A percentile compares a stretch with the other conserved stretches of the same genome.
phyloP scores from a whole-genome alignment of 73 alveolate species.

The Paramecium primaurelia region DNA sequence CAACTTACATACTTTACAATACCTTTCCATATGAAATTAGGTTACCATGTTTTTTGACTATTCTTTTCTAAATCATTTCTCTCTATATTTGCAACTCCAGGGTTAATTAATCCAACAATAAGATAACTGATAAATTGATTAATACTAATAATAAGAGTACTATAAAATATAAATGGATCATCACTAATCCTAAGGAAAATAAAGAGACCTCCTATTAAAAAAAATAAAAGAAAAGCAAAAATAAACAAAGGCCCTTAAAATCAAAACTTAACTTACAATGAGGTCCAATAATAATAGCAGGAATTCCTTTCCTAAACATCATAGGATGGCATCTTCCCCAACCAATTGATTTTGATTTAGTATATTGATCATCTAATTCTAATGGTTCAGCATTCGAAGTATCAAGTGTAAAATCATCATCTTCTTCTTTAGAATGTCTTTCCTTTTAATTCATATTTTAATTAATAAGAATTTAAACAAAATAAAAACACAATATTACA shows the following conservation, averaged over 20 bases:
- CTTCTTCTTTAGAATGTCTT: not conserved
- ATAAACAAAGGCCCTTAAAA: constrained; percentile 53
- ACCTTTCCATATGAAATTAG: not conserved
- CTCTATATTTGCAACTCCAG: constrained; percentile 37
- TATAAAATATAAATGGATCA: not conserved
- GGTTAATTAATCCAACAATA: constrained; percentile 9
- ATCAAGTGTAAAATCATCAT: not conserved
- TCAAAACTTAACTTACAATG: constrained; percentile 53
- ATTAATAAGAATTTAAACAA: not conserved
- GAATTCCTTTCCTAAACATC: constrained; percentile 54
- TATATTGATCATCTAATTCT: not conserved
- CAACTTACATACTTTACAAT: constrained; percentile 62
- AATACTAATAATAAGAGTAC: not conserved
- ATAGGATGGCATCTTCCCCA: constrained; percentile 43
- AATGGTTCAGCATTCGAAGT: not conserved
- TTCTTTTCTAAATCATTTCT: not conserved
- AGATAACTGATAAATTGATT: constrained; percentile 6
- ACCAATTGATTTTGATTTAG: not conserved
- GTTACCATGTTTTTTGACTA: not conserved
- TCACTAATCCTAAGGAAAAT: not conserved
- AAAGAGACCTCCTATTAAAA: not conserved
- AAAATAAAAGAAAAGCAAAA: constrained; percentile 14
- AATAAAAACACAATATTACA: not conserved
- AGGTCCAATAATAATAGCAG: constrained; percentile 61
- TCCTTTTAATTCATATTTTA: not conserved